Conservation (phyloP, 2,329 filamentous ascomycete genomes). For the Gremmenia infestans region DNA sequence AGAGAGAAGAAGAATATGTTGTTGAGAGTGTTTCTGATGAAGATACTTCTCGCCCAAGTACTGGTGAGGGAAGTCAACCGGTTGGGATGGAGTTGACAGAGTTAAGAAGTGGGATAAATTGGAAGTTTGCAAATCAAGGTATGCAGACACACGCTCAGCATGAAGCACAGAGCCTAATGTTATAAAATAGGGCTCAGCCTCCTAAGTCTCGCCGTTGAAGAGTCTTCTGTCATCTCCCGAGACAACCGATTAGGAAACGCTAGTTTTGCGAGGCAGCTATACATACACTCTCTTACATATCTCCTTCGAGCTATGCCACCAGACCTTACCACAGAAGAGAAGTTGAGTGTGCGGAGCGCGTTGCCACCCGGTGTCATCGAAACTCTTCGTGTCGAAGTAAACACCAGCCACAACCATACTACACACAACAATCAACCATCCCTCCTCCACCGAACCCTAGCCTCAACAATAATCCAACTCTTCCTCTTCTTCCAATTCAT, state of each 20-base stretch:
- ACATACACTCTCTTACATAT: conserved; percentile 59
- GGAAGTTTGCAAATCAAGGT: conserved; percentile 49
- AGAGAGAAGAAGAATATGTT: conserved; percentile 17
- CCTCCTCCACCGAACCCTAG: conserved; percentile 54
- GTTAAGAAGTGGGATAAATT: conserved; percentile 38
- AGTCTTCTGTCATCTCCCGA: conserved; percentile 35
- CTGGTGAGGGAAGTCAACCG: background rate
- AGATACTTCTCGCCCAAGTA: conserved; percentile 4
- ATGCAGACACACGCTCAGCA: conserved; percentile 4
- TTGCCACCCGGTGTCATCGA: conserved; percentile 37
- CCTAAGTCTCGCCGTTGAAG: conserved; percentile 40
- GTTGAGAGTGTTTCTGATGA: conserved; percentile 19
- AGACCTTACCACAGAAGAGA: conserved; percentile 52
- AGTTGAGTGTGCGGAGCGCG: conserved; percentile 45
- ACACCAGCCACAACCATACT: background rate
- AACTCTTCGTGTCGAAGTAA: conserved; percentile 15
- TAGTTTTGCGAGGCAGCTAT: conserved; percentile 54
- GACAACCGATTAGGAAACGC: conserved; percentile 32
- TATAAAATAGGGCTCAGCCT: conserved; percentile 39
- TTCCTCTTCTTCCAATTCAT: conserved; percentile 57
- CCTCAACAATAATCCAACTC: conserved; percentile 50
- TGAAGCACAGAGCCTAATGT: background rate
- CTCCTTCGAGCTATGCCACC: conserved; percentile 57
- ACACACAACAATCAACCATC: conserved; percentile 36
- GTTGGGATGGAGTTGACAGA: conserved; percentile 16